Percentiles rank a stretch among this genome's conserved stretches.
These are phyloP conservation scores for Jatropha curcas DNA, from an alignment of 345 rosid genomes.

Conservation along the genomic window DNA sequence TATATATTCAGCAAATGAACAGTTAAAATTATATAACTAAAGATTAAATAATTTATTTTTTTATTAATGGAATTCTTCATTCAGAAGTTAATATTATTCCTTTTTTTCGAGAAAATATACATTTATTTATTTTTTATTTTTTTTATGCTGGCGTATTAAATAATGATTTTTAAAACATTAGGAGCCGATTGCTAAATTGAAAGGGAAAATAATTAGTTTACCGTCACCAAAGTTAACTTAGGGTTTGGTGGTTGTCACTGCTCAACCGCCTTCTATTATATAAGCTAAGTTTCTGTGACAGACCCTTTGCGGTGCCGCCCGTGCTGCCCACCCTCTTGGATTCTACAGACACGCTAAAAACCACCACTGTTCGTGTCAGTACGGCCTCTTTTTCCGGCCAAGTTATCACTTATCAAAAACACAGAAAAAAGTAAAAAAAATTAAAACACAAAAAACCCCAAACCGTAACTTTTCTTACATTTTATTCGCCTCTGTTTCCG, in stretches of 20 bases:
- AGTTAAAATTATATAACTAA: too few relatives aligned
- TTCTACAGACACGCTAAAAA: not conserved
- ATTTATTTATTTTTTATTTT: too few relatives aligned
- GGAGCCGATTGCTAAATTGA: too few relatives aligned
- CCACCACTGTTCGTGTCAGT: not conserved
- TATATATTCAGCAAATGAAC: too few relatives aligned
- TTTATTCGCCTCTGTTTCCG: not conserved
- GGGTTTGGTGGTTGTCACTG: not conserved
- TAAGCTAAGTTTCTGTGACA: not conserved
- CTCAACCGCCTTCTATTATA: not conserved
- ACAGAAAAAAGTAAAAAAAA: not conserved
- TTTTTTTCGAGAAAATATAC: too few relatives aligned
- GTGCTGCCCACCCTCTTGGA: not conserved
- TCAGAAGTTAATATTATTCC: too few relatives aligned
- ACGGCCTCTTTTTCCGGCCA: constrained; percentile 10
- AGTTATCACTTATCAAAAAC: not conserved
- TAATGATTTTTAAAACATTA: too few relatives aligned
- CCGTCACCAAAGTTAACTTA: not conserved
- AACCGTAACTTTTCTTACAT: not conserved
- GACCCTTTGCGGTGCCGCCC: not conserved
- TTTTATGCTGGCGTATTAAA: too few relatives aligned
- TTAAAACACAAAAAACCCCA: not conserved
- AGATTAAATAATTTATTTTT: too few relatives aligned
- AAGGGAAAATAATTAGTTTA: too few relatives aligned
- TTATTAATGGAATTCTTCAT: too few relatives aligned